These are phyloP conservation scores for Mycocentrospora acerina DNA, from an alignment of 2,329 filamentous ascomycete species.

Conservation along the genomic window DNA sequence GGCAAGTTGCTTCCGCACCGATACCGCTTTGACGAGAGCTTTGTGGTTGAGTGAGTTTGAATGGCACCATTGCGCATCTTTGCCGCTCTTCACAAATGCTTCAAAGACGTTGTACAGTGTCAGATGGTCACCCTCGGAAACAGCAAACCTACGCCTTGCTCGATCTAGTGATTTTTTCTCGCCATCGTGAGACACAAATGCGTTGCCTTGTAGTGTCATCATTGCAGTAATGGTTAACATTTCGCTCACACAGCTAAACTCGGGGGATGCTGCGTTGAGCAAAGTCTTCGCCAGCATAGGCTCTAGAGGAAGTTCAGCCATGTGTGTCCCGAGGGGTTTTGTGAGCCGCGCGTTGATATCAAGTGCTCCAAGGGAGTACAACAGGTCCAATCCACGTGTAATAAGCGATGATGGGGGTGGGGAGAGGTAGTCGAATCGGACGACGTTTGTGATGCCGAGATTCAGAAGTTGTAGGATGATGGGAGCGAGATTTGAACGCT, in stretches of 20 bases:
- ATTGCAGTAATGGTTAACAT: slow-evolving; percentile 92
- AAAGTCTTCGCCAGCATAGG: slow-evolving; percentile 95
- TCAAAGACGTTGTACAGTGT: slow-evolving; percentile 94
- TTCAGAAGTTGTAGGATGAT: slow-evolving; percentile 91
- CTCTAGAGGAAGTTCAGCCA: slow-evolving; percentile 91
- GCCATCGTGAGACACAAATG: slow-evolving; percentile 80
- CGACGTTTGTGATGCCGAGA: slow-evolving; percentile 90
- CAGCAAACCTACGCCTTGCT: slow-evolving; percentile 78
- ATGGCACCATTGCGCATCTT: slow-evolving; percentile 81
- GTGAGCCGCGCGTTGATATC: slow-evolving; percentile 91
- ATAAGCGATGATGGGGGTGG: slow-evolving; percentile 83
- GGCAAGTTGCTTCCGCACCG: slow-evolving; percentile 81
- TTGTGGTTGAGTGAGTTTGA: slow-evolving; percentile 88
- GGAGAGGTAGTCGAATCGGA: slow-evolving; percentile 86
- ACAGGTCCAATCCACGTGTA: slow-evolving; percentile 80
- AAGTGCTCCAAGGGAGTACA: slow-evolving; percentile 83
- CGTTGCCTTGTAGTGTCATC: slow-evolving; percentile 78
- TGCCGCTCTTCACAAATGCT: slow-evolving; percentile 79
- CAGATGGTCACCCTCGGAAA: slow-evolving; percentile 89
- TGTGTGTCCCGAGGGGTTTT: slow-evolving; percentile 79
- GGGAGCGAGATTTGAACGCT: slow-evolving; percentile 85
- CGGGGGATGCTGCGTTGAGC: slow-evolving; percentile 62
- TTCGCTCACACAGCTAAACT: slow-evolving; percentile 79
- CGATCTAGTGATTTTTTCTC: slow-evolving; percentile 75
- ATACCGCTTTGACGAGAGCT: slow-evolving; percentile 76